Evolutionary conservation across 2,329 filamentous ascomycete genomes (phyloP), one percentile per base, ranked within the genome.

Genomic region (Metarhizium anisopliae): DNA sequence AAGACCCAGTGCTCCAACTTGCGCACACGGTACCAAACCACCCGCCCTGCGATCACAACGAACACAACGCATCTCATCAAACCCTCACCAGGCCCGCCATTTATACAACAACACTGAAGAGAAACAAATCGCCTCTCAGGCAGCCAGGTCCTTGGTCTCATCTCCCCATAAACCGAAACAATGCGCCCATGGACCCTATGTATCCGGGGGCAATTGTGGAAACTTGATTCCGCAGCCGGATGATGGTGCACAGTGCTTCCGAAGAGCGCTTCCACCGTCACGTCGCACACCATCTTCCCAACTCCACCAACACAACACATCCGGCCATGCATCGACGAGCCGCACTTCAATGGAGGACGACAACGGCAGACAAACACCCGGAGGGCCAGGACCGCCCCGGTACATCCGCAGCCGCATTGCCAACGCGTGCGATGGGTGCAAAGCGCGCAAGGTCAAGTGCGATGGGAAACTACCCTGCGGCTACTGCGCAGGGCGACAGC

Each of bases 401-500:
- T 68, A 67, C 60, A 66, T 73, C 58, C 71, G 70, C 55, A 71
- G 66, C 55, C 77, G 78, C 58, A 74, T 80, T 47, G 70, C 76
- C 56, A 80, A 80, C 58, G 79, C 79, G 47, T 81, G 79, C 64
- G 77, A 81, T 59, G 72, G 72, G 2, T 81, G 78, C 69, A 81
- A 81, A 61, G 70, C 74, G 11, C 73, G 77, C 55, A 81, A 81
- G 70, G 76, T 81, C 45, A 80, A 79, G 66, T 82, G 79, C 63
- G 78, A 80, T 59, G 79, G 79, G 1, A 71, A 71, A n/a, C 61
- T 71, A n/a, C 79, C 79, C 0, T 82, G 79, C 63, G 69, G 70
- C 43, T 79, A 79, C 61, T 82, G 79, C 59, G 69, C 69, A 11
- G 66, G 72, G 1, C 71, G 77, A 1, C 72, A 72, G 56, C 71